Base-by-base conservation (phyloP, 768 basidiomycete species). In the Strobilomyces confusus region DNA sequence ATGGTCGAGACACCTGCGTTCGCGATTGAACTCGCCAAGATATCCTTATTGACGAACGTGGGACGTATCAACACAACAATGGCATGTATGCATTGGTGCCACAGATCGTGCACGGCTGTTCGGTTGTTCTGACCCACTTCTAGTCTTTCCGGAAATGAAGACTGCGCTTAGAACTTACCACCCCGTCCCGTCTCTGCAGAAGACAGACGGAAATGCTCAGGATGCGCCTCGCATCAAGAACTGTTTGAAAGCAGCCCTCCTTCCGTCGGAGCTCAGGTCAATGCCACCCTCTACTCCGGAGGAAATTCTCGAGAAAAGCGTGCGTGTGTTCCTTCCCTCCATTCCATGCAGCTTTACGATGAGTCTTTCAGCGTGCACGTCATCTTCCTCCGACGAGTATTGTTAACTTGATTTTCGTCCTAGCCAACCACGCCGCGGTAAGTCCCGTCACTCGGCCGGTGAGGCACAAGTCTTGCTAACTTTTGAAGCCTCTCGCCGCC, bases 81-180 rank as follows among this genome's bases (percentile, higher is more conserved):
- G 82, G 91, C 91, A 48, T 86, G 83, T 88, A 71, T 74, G 84
- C 69, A 56, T 51, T 55, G 5, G 20, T 50, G 43, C 48, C 48
- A 57, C 53, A n/a, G 53, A 51, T 51, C 49, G 44, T 40, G 42
- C 25, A 32, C 41, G 33, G 20, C 33, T 34, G 36, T 50, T 58
- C 48, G 40, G 51, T 60, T 49, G 20, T 54, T 25, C 59, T 69
- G 42, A 67, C 55, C 53, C 47, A 52, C 15, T 46, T 48, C 38
- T 65, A 92, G 89, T 94, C 74, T 92, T 92, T 68, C 90, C 90
- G 52, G 90, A 92, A 75, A 93, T 94, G 92, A 89, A 90, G 70
- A 94, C 92, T 6, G 87, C 89, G 19, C 74, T 94, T 51, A 77
- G 92, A 64, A 90, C 89, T 49, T 94, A 94, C 69, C 92, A 94